Evolutionary conservation across 805 yeast species (phyloP).

Genomic region (Sungouiozyma ichnusensis): DNA sequence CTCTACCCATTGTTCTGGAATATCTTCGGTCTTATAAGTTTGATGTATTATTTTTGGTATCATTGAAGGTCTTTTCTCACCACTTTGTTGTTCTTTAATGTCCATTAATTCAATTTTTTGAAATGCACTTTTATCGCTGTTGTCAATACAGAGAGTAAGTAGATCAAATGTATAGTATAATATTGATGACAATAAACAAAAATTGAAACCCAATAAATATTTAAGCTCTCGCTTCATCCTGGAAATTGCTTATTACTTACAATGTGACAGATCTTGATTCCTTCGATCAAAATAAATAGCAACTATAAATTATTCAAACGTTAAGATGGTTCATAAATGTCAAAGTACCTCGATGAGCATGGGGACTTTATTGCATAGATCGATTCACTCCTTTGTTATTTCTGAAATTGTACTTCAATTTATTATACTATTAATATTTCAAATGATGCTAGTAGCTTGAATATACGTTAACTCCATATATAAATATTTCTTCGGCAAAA

Average conservation of each 20-base stretch:
- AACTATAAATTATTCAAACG: too few species aligned
- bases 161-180: conserved; percentile 58
- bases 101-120: conserved; percentile 48
- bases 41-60: conserved; percentile 90
- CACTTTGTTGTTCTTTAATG: conserved; percentile 24
- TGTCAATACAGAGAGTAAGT: conserved; percentile 59
- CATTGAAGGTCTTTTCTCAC: conserved; percentile 24
- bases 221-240: conserved; percentile 54
- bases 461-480: not conserved
- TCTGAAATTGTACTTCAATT: too few species aligned
- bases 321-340: not conserved
- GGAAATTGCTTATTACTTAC: too few species aligned
- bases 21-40: conserved; percentile 67
- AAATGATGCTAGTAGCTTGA: too few species aligned
- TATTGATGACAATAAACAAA: conserved; percentile 39
- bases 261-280: too few species aligned
- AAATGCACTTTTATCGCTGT: conserved; percentile 51
- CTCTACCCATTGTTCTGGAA: conserved; percentile 70
- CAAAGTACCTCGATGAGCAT: not conserved
- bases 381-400: too few species aligned
- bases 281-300: too few species aligned
- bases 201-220: conserved; percentile 47
- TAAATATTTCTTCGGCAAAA: not conserved
- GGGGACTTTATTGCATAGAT: not conserved
- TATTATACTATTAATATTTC: too few species aligned